phyloP scores from a whole-genome alignment of 352 stramenopile genomes.

The Pythium biforme region DNA sequence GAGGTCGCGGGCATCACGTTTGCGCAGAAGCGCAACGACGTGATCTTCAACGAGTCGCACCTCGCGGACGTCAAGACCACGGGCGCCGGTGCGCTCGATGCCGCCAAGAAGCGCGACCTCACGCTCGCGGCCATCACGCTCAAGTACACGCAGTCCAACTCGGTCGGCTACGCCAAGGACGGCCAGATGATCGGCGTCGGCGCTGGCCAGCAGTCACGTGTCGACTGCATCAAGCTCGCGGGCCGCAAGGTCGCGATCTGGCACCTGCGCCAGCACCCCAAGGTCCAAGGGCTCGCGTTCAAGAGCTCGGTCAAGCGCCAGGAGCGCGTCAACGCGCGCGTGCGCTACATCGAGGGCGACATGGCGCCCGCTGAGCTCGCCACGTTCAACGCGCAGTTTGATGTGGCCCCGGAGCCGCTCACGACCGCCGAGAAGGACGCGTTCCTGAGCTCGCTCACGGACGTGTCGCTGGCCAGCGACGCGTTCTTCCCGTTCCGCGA shows the following conservation, averaged over 20 bases:
- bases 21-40: constrained; percentile 97
- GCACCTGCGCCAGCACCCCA: constrained; percentile 98
- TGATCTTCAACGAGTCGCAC: constrained; percentile 93
- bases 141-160: constrained; percentile 99
- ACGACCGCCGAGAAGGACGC: constrained; percentile 94
- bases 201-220: constrained; percentile 97
- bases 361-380: constrained; percentile 95
- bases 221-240: constrained; percentile 99
- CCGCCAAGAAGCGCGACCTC: constrained; percentile 95
- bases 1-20: constrained; percentile 99
- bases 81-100: constrained; percentile 77
- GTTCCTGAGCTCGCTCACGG: constrained; percentile 89
- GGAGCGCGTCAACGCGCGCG: constrained; percentile 98
- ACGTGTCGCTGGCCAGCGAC: constrained; percentile 97
- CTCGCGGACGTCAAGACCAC: constrained; percentile 93
- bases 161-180: constrained; percentile 98
- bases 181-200: constrained; percentile 99
- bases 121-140: constrained; percentile 98
- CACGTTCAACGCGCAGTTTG: constrained; percentile 96
- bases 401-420: constrained; percentile 91
- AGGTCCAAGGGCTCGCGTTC: constrained; percentile 95
- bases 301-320: constrained; percentile 98
- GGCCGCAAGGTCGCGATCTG: constrained; percentile 97
- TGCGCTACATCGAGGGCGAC: constrained; percentile 99
- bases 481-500: constrained; percentile 99